A percentile compares a stretch with the other conserved stretches of the same genome.
These are phyloP conservation scores for Paramecium octaurelia DNA, from an alignment of 73 alveolate genomes.

Conservation along the genomic window DNA sequence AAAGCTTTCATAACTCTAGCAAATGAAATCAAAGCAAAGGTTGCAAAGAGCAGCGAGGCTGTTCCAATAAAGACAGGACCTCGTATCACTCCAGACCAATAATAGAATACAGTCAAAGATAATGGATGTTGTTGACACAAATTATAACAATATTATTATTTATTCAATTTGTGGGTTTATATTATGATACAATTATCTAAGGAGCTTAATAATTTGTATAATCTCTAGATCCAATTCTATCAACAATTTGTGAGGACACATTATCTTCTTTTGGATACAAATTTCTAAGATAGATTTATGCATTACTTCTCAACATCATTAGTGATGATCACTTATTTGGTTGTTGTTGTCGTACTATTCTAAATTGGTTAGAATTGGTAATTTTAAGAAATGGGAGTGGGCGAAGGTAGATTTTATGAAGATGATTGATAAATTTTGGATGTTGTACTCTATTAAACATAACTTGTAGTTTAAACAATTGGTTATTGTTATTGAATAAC, in stretches of 20 bases:
- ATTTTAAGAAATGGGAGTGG: neutral
- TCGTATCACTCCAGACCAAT: neutral
- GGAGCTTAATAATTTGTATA: neutral
- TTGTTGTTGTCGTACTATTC: neutral
- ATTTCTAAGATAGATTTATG: neutral
- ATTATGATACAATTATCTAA: neutral
- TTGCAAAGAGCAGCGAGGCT: conserved; percentile 30
- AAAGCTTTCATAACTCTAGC: conserved; percentile 64
- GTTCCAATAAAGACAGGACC: neutral
- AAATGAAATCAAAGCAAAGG: conserved; percentile 64
- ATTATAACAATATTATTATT: neutral
- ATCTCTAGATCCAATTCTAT: neutral
- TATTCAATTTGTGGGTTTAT: neutral
- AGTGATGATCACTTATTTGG: neutral
- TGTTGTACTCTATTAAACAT: neutral
- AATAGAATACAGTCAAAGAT: conserved; percentile 32
- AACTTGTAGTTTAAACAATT: neutral
- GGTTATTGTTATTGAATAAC: neutral
- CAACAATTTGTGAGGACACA: neutral
- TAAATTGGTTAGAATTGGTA: neutral
- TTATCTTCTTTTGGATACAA: conserved; percentile 7
- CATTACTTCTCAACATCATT: neutral
- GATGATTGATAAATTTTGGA: neutral
- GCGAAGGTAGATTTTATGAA: neutral
- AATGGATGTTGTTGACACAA: conserved; percentile 50